A percentile compares a stretch with the other conserved stretches of the same genome.
Evolutionary conservation across 2,329 filamentous ascomycete genomes (phyloP).

Genomic region (Talaromyces sp.): DNA sequence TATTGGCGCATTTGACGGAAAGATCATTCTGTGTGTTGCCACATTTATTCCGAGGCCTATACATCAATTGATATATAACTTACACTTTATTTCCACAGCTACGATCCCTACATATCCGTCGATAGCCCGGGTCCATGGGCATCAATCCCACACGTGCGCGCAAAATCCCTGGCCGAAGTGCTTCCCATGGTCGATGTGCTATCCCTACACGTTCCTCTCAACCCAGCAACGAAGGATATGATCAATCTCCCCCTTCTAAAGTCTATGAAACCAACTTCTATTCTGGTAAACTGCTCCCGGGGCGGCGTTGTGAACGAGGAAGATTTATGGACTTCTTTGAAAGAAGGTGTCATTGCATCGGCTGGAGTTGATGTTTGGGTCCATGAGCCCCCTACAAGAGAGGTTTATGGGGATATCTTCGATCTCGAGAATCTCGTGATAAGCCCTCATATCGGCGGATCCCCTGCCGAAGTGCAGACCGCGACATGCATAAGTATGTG

Average conservation of each 20-base stretch:
- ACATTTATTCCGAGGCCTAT: background rate
- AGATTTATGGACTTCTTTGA: background rate
- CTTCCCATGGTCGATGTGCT: conserved; percentile 10
- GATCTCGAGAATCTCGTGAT: conserved; percentile 5
- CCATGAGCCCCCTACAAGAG: conserved; percentile 3
- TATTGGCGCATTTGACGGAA: conserved; percentile 3
- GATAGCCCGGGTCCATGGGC: conserved; percentile 2
- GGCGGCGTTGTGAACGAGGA: conserved; percentile 5
- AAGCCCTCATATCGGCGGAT: conserved; percentile 5
- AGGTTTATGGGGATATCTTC: conserved; percentile 2
- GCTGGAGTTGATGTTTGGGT: conserved; percentile 8
- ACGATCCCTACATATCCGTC: conserved; percentile 8
- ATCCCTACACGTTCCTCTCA: conserved; percentile 15
- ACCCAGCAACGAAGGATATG: conserved; percentile 9
- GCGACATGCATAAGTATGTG: conserved; percentile 13
- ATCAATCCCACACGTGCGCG: conserved; percentile 9
- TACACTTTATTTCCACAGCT: background rate
- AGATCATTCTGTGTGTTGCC: background rate
- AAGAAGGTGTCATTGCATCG: conserved; percentile 3
- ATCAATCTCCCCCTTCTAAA: background rate
- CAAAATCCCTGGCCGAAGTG: conserved; percentile 5
- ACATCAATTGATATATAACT: background rate
- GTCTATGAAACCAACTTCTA: conserved; percentile 6
- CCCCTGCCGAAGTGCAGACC: conserved; percentile 3
- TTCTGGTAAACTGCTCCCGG: conserved; percentile 4